Base-by-base conservation (phyloP, 140 eudicot genomes). In the Bidens hawaiensis region DNA sequence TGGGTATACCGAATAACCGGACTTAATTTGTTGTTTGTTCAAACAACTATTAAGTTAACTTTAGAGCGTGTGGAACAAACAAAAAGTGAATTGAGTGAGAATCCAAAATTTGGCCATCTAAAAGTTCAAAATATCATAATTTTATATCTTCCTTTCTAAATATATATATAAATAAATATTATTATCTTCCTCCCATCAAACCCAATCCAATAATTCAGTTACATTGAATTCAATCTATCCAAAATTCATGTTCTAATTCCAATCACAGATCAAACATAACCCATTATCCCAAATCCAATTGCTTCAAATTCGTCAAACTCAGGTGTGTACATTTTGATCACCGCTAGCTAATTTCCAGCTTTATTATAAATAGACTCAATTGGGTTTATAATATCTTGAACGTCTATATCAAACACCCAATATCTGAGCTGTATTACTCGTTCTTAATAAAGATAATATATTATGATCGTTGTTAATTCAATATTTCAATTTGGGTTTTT, bases 301-400 rank as follows among this genome's bases (percentile, higher is more conserved):
- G 74, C 58, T 57, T 57, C 67, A 45, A 46, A 27, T 45, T 58
- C 60, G 61, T 57, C 67, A 27, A 34, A 43, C 43, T 57, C 74
- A 57, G 73, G 78, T 73, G 31, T 17, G 62, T 57, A 65, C 4
- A 65, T 4, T 55, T 72, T 53, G 6, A 63, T 52, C 70, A 56
- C 40, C 33, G 26, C 51, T 16, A 6, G 55, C 45, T 27, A 68
- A 56, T 68, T 56, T 56, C 57, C 74, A 68, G 66, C 65, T 56
- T 42, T 7, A 63, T 63, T 66, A n/a, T n/a, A n/a, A 31, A 31
- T 31, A 31, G 0, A 5, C 8, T 0, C 7, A 31, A 4, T 31
- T 4, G 0, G 8, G 0, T 31, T 31, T 2, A n/a, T n/a, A n/a
- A n/a, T n/a, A n/a, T n/a, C n/a, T n/a, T n/a, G n/a, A n/a, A n/a